Percentiles rank a stretch among this genome's conserved stretches.
phyloP scores from a whole-genome alignment of 257 asterid genomes.

The Knoxia roxburghii region DNA sequence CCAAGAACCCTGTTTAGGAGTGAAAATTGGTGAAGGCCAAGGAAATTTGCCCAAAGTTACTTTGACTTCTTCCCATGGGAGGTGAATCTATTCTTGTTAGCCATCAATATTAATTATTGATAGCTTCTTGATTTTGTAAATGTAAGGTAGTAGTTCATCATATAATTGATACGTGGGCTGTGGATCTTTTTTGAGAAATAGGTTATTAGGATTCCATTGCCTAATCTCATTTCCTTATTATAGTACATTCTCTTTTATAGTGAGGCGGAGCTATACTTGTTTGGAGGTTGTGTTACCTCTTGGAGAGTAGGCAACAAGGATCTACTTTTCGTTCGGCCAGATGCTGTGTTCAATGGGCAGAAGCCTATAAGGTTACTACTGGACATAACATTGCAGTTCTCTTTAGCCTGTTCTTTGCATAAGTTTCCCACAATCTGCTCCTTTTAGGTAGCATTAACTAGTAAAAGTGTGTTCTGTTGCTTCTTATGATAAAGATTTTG shows the following conservation, averaged over 20 bases:
- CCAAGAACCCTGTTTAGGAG: slow-evolving; percentile 34
- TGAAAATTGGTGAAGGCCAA: slow-evolving; percentile 60
- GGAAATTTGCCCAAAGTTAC: slow-evolving; percentile 75
- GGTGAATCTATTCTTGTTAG: slow-evolving; percentile 35
- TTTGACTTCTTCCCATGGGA: slow-evolving; percentile 78
- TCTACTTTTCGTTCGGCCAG: slow-evolving; percentile 97
- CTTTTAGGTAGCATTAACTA: not conserved
- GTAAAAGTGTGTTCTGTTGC: slow-evolving; percentile 5
- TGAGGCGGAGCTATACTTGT: slow-evolving; percentile 87
- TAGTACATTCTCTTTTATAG: slow-evolving; percentile 34
- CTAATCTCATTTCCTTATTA: not conserved
- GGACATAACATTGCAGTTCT: slow-evolving; percentile 6
- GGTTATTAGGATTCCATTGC: not conserved
- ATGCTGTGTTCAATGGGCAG: slow-evolving; percentile 90
- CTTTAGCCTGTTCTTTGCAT: slow-evolving; percentile 4
- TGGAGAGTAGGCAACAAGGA: slow-evolving; percentile 89
- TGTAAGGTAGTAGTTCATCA: not conserved
- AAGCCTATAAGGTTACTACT: slow-evolving; percentile 83
- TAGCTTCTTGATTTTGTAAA: not conserved
- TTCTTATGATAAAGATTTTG: not conserved
- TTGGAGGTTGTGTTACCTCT: slow-evolving; percentile 94
- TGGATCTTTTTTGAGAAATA: no score
- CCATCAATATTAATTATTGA: not conserved
- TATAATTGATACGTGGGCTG: not conserved
- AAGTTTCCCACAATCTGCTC: slow-evolving; percentile 2